phyloP scores from a whole-genome alignment of 169 alveolate genomes.

The Cryptosporidium canis region DNA sequence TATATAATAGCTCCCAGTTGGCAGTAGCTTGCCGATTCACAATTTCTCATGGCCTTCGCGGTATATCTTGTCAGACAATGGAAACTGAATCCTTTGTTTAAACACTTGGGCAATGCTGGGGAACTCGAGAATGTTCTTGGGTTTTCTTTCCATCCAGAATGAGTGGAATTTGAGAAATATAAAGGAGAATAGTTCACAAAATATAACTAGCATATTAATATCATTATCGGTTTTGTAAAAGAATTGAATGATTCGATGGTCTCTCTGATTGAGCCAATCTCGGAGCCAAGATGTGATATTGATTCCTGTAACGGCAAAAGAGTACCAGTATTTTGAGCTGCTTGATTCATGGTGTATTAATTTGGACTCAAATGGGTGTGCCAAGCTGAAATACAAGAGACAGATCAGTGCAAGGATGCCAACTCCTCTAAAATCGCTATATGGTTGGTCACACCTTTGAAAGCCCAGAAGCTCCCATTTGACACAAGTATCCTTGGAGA shows the following conservation, averaged over 20 bases:
- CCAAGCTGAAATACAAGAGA: conserved; percentile 76
- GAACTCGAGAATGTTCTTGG: conserved; percentile 74
- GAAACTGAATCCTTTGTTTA: conserved; percentile 41
- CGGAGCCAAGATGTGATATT: conserved; percentile 77
- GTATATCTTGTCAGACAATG: conserved; percentile 53
- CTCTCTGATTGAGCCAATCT: conserved; percentile 75
- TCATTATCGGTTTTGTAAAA: conserved; percentile 55
- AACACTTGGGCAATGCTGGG: conserved; percentile 72
- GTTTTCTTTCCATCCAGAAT: conserved; percentile 73
- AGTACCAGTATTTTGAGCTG: conserved; percentile 77
- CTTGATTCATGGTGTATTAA: conserved; percentile 74
- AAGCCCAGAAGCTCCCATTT: conserved; percentile 79
- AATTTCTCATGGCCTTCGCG: background rate
- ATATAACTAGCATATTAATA: conserved; percentile 33
- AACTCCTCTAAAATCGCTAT: conserved; percentile 80
- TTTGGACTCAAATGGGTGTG: conserved; percentile 75
- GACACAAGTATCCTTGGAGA: background rate
- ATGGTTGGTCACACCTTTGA: conserved; percentile 80
- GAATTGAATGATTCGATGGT: conserved; percentile 25
- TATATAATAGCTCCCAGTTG: background rate
- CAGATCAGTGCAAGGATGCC: conserved; percentile 78
- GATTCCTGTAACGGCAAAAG: conserved; percentile 79
- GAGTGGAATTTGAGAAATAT: conserved; percentile 71
- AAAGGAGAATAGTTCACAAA: conserved; percentile 52
- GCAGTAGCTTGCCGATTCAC: background rate